Evolutionary conservation across 768 basidiomycete genomes (phyloP), one percentile per base, ranked within the genome.

Genomic region (Thelephora aurantiotincta): DNA sequence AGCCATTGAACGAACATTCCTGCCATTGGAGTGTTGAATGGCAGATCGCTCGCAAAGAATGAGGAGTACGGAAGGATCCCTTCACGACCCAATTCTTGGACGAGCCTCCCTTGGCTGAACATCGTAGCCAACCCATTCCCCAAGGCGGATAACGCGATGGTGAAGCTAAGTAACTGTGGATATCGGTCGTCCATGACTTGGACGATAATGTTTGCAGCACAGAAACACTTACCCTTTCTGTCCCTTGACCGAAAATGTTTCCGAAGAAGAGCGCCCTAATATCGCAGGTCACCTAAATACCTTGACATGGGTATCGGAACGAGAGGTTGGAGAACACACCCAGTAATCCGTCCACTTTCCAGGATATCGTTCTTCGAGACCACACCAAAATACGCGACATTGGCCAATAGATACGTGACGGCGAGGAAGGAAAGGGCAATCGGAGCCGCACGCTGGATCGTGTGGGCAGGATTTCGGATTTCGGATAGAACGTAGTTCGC

Each of bases 401-500:
- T 84, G 46, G 82, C 74, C 11, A 74, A 64, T 26, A 86, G 41
- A 53, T 87, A 87, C 5, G 78, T 68, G 0, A 70, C 52, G 0
- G 74, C 68, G n/a, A 84, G 76, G 19, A 68, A 65, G 6, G 68
- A 44, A 68, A 86, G 72, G 0, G 80, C 82, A 2, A 81, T 55
- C 0, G 83, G 81, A 1, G 78, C 80, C 0, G 83, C 85, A 7
- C 71, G 65, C 55, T 78, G 82, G 57, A 88, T 73, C 1, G 82
- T 86, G 36, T 71, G 68, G 2, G 85, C 71, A 1, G 83, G 85
- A 51, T 86, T 71, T 18, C 69, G 70, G 5, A 83, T 68, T 56
- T 88, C 83, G 3, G 80, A 81, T 4, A 87, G 65, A 0, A 77
- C 79, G 52, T 82, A 84, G 55, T 86, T 84, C 7, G 81, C 82